These are phyloP conservation scores for Phialophora expanda DNA, from an alignment of 2,329 filamentous ascomycete species.

Conservation along the genomic window DNA sequence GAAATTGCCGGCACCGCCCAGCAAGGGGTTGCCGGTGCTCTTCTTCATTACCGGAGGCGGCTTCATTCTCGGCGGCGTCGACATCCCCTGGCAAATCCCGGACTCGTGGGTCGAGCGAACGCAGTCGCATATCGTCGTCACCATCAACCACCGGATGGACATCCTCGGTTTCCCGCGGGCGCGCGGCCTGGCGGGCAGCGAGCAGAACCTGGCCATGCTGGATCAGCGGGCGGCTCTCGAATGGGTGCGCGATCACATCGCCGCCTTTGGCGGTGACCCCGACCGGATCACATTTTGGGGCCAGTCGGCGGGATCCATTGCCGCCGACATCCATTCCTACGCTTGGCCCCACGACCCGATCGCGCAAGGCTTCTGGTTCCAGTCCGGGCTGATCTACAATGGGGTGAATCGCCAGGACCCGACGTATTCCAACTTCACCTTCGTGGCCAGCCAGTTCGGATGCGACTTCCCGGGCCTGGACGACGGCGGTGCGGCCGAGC, in stretches of 20 bases:
- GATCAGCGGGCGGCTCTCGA: slow-evolving; percentile 58
- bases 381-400: slow-evolving; percentile 34
- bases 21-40: slow-evolving; percentile 38
- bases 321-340: slow-evolving; percentile 27
- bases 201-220: slow-evolving; percentile 57
- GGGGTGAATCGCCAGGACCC: slow-evolving; percentile 23
- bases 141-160: slow-evolving; percentile 51
- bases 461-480: slow-evolving; percentile 36
- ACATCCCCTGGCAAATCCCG: slow-evolving; percentile 52
- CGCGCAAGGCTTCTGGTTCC: slow-evolving; percentile 27
- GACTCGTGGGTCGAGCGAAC: slow-evolving; percentile 48
- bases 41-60: slow-evolving; percentile 17
- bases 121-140: slow-evolving; percentile 47
- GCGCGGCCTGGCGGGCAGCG: slow-evolving; percentile 37
- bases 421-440: slow-evolving; percentile 41
- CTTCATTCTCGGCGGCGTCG: slow-evolving; percentile 42
- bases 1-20: slow-evolving; percentile 30
- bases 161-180: slow-evolving; percentile 46
- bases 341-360: slow-evolving; percentile 40
- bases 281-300: slow-evolving; percentile 55
- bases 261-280: slow-evolving; percentile 58
- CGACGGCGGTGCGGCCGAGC: slow-evolving; percentile 37
- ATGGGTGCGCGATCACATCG: slow-evolving; percentile 59
- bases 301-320: slow-evolving; percentile 48
- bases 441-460: slow-evolving; percentile 42